These are phyloP conservation scores for Vachellia collinsii DNA, from an alignment of 306 rosid genomes.

Conservation along the genomic window DNA sequence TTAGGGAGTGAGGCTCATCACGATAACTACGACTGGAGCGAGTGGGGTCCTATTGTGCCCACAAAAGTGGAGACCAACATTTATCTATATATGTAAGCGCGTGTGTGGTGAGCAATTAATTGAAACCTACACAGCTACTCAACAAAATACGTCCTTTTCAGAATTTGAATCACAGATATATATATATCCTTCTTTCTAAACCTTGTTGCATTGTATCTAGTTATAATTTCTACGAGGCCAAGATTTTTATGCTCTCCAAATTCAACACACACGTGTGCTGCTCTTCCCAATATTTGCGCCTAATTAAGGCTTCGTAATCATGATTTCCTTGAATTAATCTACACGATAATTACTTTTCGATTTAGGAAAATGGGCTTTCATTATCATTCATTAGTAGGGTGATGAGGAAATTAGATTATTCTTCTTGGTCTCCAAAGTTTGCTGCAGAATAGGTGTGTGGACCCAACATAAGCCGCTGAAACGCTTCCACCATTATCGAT, in stretches of 20 bases:
- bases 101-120: neutral
- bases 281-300: neutral
- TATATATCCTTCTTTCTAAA: neutral
- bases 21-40: too few relatives aligned
- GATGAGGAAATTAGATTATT: neutral
- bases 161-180: neutral
- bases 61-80: neutral
- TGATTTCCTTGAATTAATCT: too few relatives aligned
- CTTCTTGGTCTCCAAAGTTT: neutral
- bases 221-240: too few relatives aligned
- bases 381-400: neutral
- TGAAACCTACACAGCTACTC: neutral
- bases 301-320: neutral
- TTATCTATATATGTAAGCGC: neutral
- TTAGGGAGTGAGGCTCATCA: too few relatives aligned
- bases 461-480: neutral
- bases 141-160: constrained; percentile 28
- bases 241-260: neutral
- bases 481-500: neutral
- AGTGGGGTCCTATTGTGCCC: constrained; percentile 19
- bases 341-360: neutral
- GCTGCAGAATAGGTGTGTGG: neutral
- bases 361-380: neutral
- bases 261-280: neutral
- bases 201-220: neutral